phyloP scores from a whole-genome alignment of 257 asterid species.

The Solanum dulcamara region DNA sequence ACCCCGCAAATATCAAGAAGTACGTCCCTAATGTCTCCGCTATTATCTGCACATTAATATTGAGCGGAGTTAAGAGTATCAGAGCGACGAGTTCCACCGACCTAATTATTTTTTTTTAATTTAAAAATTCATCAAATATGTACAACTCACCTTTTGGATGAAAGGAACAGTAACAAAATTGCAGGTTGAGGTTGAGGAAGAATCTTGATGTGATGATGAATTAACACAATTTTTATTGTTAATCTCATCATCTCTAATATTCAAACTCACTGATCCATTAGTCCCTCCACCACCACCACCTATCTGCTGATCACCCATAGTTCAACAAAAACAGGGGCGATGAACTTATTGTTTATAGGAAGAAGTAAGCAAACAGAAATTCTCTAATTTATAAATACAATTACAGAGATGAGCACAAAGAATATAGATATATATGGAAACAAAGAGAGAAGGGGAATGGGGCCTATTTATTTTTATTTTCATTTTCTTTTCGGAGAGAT shows the following conservation, averaged over 20 bases:
- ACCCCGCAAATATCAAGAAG: constrained; percentile 70
- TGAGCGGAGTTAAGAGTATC: background rate
- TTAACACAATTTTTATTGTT: background rate
- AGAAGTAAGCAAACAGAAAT: background rate
- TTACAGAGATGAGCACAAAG: background rate
- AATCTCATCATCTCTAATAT: background rate
- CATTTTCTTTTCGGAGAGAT: constrained; percentile 9
- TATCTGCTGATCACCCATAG: constrained; percentile 3
- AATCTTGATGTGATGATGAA: background rate
- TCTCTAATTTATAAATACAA: background rate
- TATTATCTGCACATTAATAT: constrained; percentile 28
- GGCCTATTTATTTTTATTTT: background rate
- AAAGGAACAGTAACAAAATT: constrained; percentile 1
- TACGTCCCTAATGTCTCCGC: constrained; percentile 78
- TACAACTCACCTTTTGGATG: constrained; percentile 5
- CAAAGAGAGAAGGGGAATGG: background rate
- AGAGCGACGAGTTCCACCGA: no score
- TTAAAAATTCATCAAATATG: background rate
- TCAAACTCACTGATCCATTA: constrained; percentile 1
- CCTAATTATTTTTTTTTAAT: background rate
- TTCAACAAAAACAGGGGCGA: background rate
- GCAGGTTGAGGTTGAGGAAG: background rate
- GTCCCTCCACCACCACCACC: background rate
- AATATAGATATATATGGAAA: background rate
- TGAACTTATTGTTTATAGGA: background rate